phyloP scores from a whole-genome alignment of 1,284 basidiomycete genomes.

The Neolentinus lepideus region DNA sequence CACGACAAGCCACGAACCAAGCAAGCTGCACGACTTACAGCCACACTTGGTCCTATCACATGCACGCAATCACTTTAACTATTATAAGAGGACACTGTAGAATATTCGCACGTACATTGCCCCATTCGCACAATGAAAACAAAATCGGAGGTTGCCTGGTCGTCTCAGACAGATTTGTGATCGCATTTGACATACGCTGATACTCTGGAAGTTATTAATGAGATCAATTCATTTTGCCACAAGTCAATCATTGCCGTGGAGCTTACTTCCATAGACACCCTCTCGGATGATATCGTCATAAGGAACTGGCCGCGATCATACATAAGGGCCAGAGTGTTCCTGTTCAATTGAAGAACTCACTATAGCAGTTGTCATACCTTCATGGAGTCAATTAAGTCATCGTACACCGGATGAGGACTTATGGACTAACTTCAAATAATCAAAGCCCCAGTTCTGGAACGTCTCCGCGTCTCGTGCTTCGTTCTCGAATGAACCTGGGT shows the following conservation, averaged over 20 bases:
- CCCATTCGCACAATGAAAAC: constrained; percentile 48
- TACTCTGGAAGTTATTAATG: constrained; percentile 30
- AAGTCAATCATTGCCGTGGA: neutral
- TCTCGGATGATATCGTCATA: constrained; percentile 37
- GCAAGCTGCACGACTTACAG: constrained; percentile 20
- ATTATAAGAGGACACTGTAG: neutral
- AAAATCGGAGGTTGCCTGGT: constrained; percentile 34
- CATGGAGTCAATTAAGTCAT: neutral
- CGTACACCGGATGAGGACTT: neutral
- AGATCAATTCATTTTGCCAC: neutral
- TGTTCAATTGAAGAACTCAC: constrained; percentile 18
- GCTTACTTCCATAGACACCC: constrained; percentile 42
- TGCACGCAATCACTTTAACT: neutral
- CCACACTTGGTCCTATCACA: constrained; percentile 34
- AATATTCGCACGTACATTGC: constrained; percentile 27
- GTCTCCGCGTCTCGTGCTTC: constrained; percentile 35
- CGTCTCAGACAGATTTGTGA: constrained; percentile 29
- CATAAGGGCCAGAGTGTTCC: neutral
- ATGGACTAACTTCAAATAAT: constrained; percentile 36
- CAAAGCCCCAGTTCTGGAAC: constrained; percentile 46
- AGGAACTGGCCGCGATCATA: constrained; percentile 27
- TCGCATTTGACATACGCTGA: constrained; percentile 40
- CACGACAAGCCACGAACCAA: neutral
- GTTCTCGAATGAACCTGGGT: constrained; percentile 44
- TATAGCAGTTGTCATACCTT: constrained; percentile 44